phyloP scores from a whole-genome alignment of 305 asterid genomes.

The Solanum hybrid region DNA sequence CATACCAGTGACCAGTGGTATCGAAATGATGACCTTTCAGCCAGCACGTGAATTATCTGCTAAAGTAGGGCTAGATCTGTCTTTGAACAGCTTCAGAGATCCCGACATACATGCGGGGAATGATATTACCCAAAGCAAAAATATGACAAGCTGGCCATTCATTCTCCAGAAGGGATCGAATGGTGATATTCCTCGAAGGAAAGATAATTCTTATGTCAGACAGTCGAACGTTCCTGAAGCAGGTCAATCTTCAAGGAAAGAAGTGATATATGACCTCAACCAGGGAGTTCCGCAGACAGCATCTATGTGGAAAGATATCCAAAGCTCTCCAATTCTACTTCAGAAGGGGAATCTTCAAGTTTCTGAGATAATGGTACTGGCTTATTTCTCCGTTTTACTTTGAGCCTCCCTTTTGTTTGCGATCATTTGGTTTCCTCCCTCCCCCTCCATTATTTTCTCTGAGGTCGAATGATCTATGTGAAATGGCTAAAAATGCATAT shows the following conservation, averaged over 20 bases:
- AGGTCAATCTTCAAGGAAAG: conserved; percentile 9
- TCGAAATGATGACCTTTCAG: background rate
- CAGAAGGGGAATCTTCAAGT: conserved; percentile 21
- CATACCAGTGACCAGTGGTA: background rate
- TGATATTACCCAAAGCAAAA: conserved; percentile 18
- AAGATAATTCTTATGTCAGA: background rate
- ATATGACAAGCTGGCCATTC: conserved; percentile 4
- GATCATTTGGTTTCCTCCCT: background rate
- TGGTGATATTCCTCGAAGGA: background rate
- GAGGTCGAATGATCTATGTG: background rate
- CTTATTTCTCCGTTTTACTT: background rate
- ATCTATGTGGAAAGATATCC: conserved; percentile 16
- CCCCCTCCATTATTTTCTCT: background rate
- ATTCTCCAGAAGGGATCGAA: conserved; percentile 10
- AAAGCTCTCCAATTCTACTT: conserved; percentile 10
- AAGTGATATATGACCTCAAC: conserved; percentile 46
- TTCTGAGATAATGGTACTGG: conserved; percentile 32
- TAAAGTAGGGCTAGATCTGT: conserved; percentile 17
- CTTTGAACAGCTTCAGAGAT: conserved; percentile 15
- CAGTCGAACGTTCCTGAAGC: background rate
- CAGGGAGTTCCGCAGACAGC: conserved; percentile 19
- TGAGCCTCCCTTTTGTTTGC: background rate
- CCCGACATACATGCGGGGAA: background rate
- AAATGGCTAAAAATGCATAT: background rate
- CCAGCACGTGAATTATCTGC: conserved; percentile 1